These are phyloP conservation scores for Cercospora zeina DNA, from an alignment of 2,329 filamentous ascomycete species.

Conservation along the genomic window DNA sequence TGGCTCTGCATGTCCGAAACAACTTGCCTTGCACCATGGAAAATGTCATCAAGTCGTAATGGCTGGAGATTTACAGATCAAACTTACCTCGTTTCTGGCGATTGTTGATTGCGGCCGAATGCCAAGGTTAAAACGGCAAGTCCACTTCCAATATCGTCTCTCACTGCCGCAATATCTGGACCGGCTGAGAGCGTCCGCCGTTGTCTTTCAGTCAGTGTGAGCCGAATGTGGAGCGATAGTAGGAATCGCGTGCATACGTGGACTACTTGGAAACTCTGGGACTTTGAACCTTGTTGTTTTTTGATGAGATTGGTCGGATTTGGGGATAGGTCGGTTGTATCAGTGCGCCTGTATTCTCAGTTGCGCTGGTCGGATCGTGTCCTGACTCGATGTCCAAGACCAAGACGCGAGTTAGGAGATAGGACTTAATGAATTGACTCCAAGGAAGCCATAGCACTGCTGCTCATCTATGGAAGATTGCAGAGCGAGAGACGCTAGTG, in stretches of 20 bases:
- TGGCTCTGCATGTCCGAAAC: not conserved
- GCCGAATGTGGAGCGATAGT: not conserved
- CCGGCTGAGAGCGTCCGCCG: not conserved
- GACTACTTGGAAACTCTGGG: too few species aligned
- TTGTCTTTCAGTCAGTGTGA: not conserved
- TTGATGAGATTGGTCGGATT: too few species aligned
- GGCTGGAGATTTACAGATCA: not conserved
- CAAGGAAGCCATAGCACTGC: not conserved
- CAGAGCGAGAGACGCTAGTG: not conserved
- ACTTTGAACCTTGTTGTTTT: too few species aligned
- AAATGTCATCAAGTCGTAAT: not conserved
- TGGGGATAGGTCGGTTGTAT: too few species aligned
- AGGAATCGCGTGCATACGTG: too few species aligned
- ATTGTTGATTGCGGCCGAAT: not conserved
- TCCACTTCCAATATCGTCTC: not conserved
- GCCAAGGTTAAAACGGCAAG: not conserved
- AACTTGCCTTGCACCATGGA: not conserved
- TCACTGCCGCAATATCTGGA: not conserved
- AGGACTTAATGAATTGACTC: not conserved
- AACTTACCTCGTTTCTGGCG: not conserved
- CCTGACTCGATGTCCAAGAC: not conserved
- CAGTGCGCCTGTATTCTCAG: too few species aligned
- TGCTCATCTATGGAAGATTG: not conserved
- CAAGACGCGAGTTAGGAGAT: not conserved
- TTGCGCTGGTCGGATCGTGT: too few species aligned